Evolutionary conservation across 192 early-diverging fungal genomes (phyloP).

Genomic region (Oehlia diaphana): DNA sequence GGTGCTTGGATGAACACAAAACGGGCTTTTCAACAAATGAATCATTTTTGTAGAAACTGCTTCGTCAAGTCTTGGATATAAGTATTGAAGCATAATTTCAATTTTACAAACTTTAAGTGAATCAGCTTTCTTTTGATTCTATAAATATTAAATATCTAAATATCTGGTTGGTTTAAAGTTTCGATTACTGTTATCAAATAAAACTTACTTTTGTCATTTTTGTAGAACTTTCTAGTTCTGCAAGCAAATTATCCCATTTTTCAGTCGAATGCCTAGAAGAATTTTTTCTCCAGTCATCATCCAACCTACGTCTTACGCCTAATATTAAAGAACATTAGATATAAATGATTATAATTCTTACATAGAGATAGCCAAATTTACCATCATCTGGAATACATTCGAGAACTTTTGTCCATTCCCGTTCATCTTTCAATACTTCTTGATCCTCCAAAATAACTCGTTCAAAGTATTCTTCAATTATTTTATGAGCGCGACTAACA

Average conservation of each 20-base stretch:
- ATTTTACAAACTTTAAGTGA: conserved; percentile 45
- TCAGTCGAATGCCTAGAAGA: conserved; percentile 31
- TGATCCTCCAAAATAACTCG: conserved; percentile 69
- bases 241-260: conserved; percentile 51
- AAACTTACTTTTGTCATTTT: conserved; percentile 10
- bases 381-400: conserved; percentile 77
- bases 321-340: neutral
- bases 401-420: conserved; percentile 78
- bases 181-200: neutral
- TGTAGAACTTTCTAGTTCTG: conserved; percentile 28
- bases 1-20: conserved; percentile 96
- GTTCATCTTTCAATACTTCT: conserved; percentile 62
- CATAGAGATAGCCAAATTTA: conserved; percentile 17
- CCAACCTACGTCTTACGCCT: conserved; percentile 37
- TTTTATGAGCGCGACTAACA: conserved; percentile 59
- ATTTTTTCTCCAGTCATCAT: conserved; percentile 42
- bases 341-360: neutral
- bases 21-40: conserved; percentile 96
- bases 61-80: conserved; percentile 91
- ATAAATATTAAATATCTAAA: neutral
- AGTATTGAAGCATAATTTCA: conserved; percentile 88
- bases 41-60: conserved; percentile 88
- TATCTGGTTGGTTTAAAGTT: neutral
- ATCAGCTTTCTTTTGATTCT: conserved; percentile 39
- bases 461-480: conserved; percentile 74